Evolutionary conservation across 352 stramenopile genomes (phyloP), one percentile per base, ranked within the genome.

Genomic region (Globisporangium paddicum): DNA sequence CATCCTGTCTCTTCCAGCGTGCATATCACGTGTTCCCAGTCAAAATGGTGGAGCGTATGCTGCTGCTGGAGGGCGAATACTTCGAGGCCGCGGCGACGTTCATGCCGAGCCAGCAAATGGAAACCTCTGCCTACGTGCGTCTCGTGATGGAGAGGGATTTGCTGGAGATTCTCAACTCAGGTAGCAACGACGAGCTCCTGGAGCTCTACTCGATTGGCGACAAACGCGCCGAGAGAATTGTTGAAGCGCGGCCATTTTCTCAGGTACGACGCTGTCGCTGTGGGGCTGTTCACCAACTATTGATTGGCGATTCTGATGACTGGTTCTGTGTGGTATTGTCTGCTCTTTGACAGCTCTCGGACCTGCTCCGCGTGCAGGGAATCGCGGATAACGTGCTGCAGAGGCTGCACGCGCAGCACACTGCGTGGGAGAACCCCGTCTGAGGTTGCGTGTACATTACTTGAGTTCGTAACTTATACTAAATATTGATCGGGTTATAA

Each of bases 1-100:
- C 79, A 13, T 75, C 70, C 55, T 68, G 64, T n/a, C 63, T 87
- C 40, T 86, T 89, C 55, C 79, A 77, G 57, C 72, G 73, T 9
- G 75, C 79, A 16, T 73, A 69, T 40, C 62, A 81, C 23, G 49
- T 86, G 26, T 67, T 89, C 2, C 73, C 77, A 2, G 46, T 64
- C 10, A 85, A 78, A 64, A 58, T 89, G 8, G 51, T 60, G 0
- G 73, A 81, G 47, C 75, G 79, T 18, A 63, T 86, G 23, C 26
- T 57, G 28, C 58, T 66, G 2, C 58, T 86, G 3, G 69, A 73
- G 25, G n/a, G 25, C 19, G 66, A 72, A 26, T 73, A 58, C 30
- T 65, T 66, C 18, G 44, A 40, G 1, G 67, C 60, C 7, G 58
- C 49, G 3, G 58, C 49, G 3, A 11, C 51, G 3, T 18, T 62